phyloP scores from a whole-genome alignment of 2,329 filamentous ascomycete species.

The Nothopassalora personata region DNA sequence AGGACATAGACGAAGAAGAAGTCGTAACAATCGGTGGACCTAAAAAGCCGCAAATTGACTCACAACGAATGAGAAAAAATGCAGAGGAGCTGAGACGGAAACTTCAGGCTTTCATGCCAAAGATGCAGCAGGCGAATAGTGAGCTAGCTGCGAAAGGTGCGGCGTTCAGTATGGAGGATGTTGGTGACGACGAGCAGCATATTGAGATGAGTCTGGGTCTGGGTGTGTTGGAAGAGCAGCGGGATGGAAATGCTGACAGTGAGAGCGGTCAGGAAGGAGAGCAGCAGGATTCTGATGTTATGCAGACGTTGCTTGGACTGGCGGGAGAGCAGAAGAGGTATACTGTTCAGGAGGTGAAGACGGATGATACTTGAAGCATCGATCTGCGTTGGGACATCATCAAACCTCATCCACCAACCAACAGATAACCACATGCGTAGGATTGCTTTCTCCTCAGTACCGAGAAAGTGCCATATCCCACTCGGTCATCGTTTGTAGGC shows the following conservation, averaged over 20 bases:
- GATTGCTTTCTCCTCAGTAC: too few species aligned
- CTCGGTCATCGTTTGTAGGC: too few species aligned
- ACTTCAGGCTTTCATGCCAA: constrained; percentile 30
- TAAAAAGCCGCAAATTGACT: constrained; percentile 18
- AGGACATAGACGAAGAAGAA: background rate
- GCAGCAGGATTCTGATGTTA: background rate
- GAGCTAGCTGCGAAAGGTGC: constrained; percentile 21
- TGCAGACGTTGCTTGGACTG: constrained; percentile 1
- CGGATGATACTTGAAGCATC: background rate
- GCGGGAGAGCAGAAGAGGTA: background rate
- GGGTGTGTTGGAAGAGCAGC: constrained; percentile 31
- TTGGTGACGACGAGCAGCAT: constrained; percentile 29
- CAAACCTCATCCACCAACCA: background rate
- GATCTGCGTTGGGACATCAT: background rate
- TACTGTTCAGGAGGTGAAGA: constrained; percentile 1
- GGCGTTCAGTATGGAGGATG: constrained; percentile 29
- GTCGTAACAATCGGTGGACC: constrained; percentile 13
- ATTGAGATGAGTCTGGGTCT: constrained; percentile 35
- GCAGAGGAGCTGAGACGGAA: constrained; percentile 23
- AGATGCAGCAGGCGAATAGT: constrained; percentile 29
- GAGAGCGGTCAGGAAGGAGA: background rate
- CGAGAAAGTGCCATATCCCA: too few species aligned
- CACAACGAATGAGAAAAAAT: constrained; percentile 8
- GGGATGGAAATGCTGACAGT: background rate
- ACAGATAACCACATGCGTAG: background rate